Conservation (phyloP, 148 eudicot genomes). For the Cornus florida region DNA sequence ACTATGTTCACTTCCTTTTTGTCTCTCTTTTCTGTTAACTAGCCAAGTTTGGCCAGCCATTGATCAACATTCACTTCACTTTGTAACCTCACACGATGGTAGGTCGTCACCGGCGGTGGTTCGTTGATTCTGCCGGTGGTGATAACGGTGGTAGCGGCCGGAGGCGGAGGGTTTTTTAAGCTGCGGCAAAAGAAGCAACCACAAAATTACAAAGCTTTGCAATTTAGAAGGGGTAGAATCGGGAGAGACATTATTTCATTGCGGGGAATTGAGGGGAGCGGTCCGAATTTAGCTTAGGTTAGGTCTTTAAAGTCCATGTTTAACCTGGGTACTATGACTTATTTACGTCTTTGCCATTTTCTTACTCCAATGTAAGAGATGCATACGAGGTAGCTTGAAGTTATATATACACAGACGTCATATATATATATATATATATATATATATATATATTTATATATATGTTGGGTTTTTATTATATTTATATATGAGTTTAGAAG, state of each 20-base stretch:
- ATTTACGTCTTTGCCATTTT: neutral
- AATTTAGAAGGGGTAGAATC: constrained; percentile 18
- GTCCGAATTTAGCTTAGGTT: constrained; percentile 56
- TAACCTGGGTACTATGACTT: neutral
- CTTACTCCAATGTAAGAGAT: constrained; percentile 59
- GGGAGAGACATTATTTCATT: constrained; percentile 74
- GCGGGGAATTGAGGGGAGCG: constrained; percentile 98
- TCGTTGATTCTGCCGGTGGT: constrained; percentile 4
- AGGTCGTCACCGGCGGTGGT: constrained; percentile 8
- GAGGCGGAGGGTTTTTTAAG: constrained; percentile 41
- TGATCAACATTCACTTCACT: too few species aligned
- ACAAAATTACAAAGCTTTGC: too few species aligned
- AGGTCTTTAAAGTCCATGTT: neutral
- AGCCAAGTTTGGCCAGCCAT: constrained; percentile 1
- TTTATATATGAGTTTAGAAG: too few species aligned
- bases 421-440: too few species aligned
- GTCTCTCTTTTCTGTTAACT: neutral
- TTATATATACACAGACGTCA: too few species aligned
- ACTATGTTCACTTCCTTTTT: constrained; percentile 13
- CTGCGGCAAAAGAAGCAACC: too few species aligned
- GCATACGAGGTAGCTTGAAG: constrained; percentile 51
- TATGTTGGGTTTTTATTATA: too few species aligned
- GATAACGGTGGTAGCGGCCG: constrained; percentile 9
- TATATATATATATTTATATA: too few species aligned
- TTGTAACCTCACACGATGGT: constrained; percentile 5